Evolutionary conservation across 495 filamentous ascomycete genomes (phyloP).

Genomic region (Podospora pseudocomata): DNA sequence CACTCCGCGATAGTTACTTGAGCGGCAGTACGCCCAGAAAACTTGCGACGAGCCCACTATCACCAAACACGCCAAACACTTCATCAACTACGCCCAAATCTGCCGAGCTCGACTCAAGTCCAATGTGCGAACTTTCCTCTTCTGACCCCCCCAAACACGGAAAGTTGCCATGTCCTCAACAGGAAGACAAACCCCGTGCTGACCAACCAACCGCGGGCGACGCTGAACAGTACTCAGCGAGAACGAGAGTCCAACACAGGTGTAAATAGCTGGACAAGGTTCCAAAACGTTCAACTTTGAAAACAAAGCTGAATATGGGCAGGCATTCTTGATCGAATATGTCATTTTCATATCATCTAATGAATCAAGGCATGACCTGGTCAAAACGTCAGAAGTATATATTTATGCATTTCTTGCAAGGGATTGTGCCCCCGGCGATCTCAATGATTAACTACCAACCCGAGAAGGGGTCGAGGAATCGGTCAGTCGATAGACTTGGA

Average conservation of each 20-base stretch:
- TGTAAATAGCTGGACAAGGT: slow-evolving; percentile 28
- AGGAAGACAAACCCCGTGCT: not conserved
- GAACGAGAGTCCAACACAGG: slow-evolving; percentile 20
- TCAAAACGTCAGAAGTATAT: no score
- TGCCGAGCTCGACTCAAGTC: slow-evolving; percentile 23
- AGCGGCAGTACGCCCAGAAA: slow-evolving; percentile 1
- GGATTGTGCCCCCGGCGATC: no score
- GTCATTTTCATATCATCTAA: no score
- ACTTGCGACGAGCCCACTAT: not conserved
- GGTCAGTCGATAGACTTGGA: no score
- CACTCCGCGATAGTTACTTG: not conserved
- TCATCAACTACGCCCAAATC: not conserved
- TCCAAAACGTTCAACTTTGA: slow-evolving; percentile 19
- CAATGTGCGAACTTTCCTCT: slow-evolving; percentile 7
- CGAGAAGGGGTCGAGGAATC: no score
- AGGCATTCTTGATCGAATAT: not conserved
- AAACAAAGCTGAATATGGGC: not conserved
- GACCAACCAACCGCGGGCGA: slow-evolving; percentile 15
- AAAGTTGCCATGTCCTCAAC: not conserved
- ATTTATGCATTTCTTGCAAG: no score
- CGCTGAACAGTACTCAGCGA: slow-evolving; percentile 19
- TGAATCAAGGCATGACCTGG: no score
- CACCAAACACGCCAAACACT: slow-evolving; percentile 1
- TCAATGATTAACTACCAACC: no score
- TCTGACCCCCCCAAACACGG: not conserved